Conservation (phyloP, 2,329 filamentous ascomycete genomes). For the Curvularia sp. region DNA sequence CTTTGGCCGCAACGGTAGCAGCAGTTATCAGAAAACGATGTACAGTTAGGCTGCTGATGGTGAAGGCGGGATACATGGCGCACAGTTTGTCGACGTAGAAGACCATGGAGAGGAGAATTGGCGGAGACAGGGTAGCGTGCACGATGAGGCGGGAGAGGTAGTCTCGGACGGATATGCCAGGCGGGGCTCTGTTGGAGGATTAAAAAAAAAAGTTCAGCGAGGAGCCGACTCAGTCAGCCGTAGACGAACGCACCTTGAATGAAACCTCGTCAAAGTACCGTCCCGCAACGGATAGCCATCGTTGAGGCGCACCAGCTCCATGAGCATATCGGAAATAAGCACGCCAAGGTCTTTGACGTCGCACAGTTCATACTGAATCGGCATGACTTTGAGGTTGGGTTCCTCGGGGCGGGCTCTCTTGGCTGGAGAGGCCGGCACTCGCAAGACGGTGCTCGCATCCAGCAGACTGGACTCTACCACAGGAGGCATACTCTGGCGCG, state of each 20-base stretch:
- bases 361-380: conserved; percentile 80
- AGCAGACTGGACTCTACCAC: conserved; percentile 24
- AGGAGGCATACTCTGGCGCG: conserved; percentile 22
- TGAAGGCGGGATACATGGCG: conserved; percentile 90
- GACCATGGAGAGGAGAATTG: conserved; percentile 96
- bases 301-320: conserved; percentile 92
- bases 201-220: conserved; percentile 15
- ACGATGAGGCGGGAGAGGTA: conserved; percentile 92
- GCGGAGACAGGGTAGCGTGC: conserved; percentile 90
- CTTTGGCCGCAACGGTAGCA: conserved; percentile 94
- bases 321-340: conserved; percentile 92
- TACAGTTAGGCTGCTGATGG: conserved; percentile 93
- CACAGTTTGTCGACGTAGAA: conserved; percentile 98
- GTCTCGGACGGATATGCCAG: conserved; percentile 91
- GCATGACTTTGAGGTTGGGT: conserved; percentile 65
- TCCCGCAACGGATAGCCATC: conserved; percentile 85
- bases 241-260: conserved; percentile 72
- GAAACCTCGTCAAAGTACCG: conserved; percentile 89
- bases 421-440: conserved; percentile 36
- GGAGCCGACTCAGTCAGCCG: neutral
- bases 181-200: conserved; percentile 64
- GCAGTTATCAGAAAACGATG: conserved; percentile 97
- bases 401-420: conserved; percentile 48
- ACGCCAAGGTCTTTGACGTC: conserved; percentile 85
- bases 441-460: conserved; percentile 26